Conservation (phyloP, 331 rosid species). For the Acacia pycnantha region DNA sequence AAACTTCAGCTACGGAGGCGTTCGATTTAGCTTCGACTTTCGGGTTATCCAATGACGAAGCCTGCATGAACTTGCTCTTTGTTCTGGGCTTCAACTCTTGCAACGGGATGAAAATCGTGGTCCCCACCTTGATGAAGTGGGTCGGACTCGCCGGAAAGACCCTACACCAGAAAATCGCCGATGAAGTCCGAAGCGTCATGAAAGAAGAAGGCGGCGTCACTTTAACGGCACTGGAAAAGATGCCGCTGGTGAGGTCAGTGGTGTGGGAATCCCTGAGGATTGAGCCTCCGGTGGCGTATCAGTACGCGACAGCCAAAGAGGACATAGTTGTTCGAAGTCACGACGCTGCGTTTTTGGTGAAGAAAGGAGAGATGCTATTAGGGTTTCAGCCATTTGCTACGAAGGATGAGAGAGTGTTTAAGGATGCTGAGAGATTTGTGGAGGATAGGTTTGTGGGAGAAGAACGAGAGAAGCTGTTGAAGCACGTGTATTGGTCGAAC, state of each 20-base stretch:
- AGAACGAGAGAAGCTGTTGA: background rate
- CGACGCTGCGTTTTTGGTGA: conserved; percentile 52
- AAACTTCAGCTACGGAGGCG: background rate
- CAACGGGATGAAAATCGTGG: conserved; percentile 57
- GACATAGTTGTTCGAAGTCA: conserved; percentile 58
- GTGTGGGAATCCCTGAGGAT: conserved; percentile 62
- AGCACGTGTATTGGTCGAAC: conserved; percentile 54
- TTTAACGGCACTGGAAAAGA: conserved; percentile 38
- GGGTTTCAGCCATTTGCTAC: conserved; percentile 74
- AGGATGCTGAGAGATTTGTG: conserved; percentile 47
- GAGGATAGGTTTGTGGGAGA: conserved; percentile 29
- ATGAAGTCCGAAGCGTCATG: conserved; percentile 51
- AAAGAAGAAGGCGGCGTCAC: conserved; percentile 46
- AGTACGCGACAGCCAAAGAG: conserved; percentile 65
- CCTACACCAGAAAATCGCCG: conserved; percentile 49
- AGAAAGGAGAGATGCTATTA: conserved; percentile 67
- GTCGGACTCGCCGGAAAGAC: conserved; percentile 49
- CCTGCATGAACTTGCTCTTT: conserved; percentile 68
- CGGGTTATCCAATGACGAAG: conserved; percentile 52
- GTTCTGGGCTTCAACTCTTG: conserved; percentile 63
- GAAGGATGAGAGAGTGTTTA: conserved; percentile 50
- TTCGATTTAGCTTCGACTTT: conserved; percentile 43
- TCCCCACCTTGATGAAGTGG: conserved; percentile 62
- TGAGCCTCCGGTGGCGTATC: conserved; percentile 66
- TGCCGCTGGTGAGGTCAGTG: conserved; percentile 52